phyloP scores from a whole-genome alignment of 2,329 filamentous ascomycete genomes.

The Cladophialophora chaetospira region DNA sequence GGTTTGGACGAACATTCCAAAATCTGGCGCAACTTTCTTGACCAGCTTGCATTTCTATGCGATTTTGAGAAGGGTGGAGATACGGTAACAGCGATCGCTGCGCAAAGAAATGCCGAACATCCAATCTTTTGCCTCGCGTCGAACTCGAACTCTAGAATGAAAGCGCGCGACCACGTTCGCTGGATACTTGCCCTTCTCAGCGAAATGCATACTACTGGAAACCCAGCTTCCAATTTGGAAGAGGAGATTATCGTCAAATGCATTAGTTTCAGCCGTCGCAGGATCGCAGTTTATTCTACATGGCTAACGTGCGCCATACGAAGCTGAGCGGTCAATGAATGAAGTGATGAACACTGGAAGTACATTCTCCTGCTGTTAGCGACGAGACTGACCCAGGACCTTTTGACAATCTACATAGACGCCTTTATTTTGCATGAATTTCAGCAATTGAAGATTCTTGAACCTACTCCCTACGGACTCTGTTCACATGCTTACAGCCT shows the following conservation, averaged over 20 bases:
- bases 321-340: neutral
- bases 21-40: conserved; percentile 39
- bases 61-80: conserved; percentile 51
- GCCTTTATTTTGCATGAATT: conserved; percentile 1
- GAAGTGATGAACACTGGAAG: neutral
- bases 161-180: conserved; percentile 6
- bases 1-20: conserved; percentile 12
- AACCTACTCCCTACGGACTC: neutral
- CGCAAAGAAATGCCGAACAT: conserved; percentile 31
- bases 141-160: conserved; percentile 8
- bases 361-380: neutral
- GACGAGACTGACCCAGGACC: neutral
- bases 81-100: conserved; percentile 49
- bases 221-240: neutral
- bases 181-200: conserved; percentile 11
- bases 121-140: conserved; percentile 21
- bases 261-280: conserved; percentile 10
- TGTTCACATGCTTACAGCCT: conserved; percentile 12
- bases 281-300: neutral
- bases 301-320: neutral
- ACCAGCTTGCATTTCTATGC: conserved; percentile 49
- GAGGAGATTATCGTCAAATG: conserved; percentile 9
- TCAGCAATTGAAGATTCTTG: conserved; percentile 1
- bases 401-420: neutral
- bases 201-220: neutral